Conservation (phyloP, 306 rosid species). For the Luffa aegyptiaca region DNA sequence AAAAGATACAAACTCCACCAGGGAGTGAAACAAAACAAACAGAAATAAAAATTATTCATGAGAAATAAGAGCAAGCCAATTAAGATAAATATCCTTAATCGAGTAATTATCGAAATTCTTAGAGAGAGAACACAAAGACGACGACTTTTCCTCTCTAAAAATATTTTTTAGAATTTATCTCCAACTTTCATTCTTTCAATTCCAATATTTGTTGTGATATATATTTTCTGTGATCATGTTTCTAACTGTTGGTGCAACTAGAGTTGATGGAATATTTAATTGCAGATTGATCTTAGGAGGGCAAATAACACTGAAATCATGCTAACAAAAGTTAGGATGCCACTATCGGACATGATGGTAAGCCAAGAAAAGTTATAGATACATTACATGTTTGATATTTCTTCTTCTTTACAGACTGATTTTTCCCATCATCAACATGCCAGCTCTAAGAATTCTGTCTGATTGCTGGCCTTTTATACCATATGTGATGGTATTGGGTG, state of each 20-base stretch:
- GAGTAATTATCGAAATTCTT: too few relatives aligned
- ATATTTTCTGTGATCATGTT: not conserved
- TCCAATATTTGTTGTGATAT: not conserved
- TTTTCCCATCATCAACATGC: constrained; percentile 1
- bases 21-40: too few relatives aligned
- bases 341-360: constrained; percentile 99
- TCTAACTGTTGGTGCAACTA: constrained; percentile 2
- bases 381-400: not conserved
- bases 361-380: constrained; percentile 23
- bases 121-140: too few relatives aligned
- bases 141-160: too few relatives aligned
- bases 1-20: too few relatives aligned
- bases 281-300: constrained; percentile 90
- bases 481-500: not conserved
- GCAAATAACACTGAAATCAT: constrained; percentile 95
- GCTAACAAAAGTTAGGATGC: constrained; percentile 99
- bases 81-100: too few relatives aligned
- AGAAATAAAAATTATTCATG: too few relatives aligned
- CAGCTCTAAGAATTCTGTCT: not conserved
- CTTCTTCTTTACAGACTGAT: not conserved
- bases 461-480: not conserved
- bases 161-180: too few relatives aligned
- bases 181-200: too few relatives aligned
- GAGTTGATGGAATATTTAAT: not conserved
- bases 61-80: too few relatives aligned